Evolutionary conservation across 1,284 basidiomycete genomes (phyloP).

Genomic region (Calocybe gambosa): DNA sequence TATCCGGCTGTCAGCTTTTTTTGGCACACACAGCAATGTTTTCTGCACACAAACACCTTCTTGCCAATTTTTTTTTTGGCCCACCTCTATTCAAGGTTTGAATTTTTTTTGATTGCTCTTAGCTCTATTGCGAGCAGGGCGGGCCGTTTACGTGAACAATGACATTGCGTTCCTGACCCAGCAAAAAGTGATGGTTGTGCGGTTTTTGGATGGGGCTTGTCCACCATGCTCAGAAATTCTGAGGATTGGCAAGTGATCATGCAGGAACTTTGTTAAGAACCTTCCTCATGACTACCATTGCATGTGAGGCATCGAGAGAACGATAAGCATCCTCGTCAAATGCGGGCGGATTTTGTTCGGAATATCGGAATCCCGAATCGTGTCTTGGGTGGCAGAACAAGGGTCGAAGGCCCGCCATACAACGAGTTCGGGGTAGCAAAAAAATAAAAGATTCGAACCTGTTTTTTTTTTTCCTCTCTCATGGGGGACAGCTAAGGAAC

Average conservation of each 20-base stretch:
- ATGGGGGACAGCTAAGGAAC: neutral
- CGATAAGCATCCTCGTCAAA: neutral
- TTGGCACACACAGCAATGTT: too few relatives aligned
- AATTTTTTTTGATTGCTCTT: too few relatives aligned
- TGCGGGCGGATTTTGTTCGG: conserved; percentile 11
- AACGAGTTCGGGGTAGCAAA: neutral
- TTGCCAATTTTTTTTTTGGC: neutral
- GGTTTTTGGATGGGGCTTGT: neutral
- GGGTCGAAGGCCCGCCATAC: neutral
- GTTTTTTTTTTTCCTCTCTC: neutral
- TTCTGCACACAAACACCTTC: too few relatives aligned
- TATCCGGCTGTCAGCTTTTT: neutral
- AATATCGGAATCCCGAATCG: neutral
- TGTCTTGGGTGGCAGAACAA: neutral
- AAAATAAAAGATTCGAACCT: neutral
- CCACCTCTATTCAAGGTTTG: neutral
- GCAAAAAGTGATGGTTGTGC: neutral
- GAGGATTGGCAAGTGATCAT: neutral
- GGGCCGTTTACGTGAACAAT: neutral
- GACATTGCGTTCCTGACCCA: neutral
- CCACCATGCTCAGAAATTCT: neutral
- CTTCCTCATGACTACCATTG: neutral
- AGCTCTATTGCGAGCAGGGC: neutral
- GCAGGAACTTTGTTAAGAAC: neutral
- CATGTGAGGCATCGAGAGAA: conserved; percentile 1